Percentiles rank a stretch among this genome's conserved stretches.
Conservation (phyloP, 768 basidiomycete genomes). For the Auriscalpium microsporum region DNA sequence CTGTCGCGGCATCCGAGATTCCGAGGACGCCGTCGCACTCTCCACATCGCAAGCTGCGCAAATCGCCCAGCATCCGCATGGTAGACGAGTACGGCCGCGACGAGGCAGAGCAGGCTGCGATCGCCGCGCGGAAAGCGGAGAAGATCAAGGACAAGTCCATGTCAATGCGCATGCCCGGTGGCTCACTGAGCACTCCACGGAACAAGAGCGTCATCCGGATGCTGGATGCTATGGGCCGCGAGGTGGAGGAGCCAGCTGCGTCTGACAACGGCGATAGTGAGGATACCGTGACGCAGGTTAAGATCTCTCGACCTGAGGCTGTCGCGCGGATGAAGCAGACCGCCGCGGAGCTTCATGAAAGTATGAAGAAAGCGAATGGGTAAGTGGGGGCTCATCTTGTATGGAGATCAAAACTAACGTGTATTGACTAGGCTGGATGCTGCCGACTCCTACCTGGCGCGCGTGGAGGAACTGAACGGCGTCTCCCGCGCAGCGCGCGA, state of each 20-base stretch:
- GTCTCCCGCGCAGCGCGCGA: constrained; percentile 44
- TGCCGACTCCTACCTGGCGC: constrained; percentile 31
- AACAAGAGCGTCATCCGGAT: constrained; percentile 44
- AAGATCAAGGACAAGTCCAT: constrained; percentile 15
- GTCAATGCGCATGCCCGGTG: constrained; percentile 8
- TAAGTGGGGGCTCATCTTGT: constrained; percentile 21
- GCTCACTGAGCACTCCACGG: constrained; percentile 17
- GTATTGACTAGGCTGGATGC: constrained; percentile 29
- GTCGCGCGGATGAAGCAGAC: constrained; percentile 50
- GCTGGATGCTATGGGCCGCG: constrained; percentile 63
- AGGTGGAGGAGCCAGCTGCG: constrained; percentile 31
- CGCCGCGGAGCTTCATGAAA: constrained; percentile 47
- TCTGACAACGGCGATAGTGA: constrained; percentile 17
- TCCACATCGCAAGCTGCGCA: constrained; percentile 32
- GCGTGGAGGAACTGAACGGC: constrained; percentile 42
- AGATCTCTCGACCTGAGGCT: constrained; percentile 39
- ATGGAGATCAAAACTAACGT: constrained; percentile 5
- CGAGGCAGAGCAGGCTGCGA: constrained; percentile 3
- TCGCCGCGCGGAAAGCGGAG: constrained; percentile 12
- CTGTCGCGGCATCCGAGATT: background rate
- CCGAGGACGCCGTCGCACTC: constrained; percentile 19
- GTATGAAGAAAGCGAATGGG: constrained; percentile 52
- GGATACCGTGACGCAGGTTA: constrained; percentile 14
- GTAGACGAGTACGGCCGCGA: constrained; percentile 57
- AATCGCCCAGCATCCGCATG: constrained; percentile 49